Evolutionary conservation across 2,329 filamentous ascomycete genomes (phyloP).

Genomic region (Emmonsiellopsis sp.): DNA sequence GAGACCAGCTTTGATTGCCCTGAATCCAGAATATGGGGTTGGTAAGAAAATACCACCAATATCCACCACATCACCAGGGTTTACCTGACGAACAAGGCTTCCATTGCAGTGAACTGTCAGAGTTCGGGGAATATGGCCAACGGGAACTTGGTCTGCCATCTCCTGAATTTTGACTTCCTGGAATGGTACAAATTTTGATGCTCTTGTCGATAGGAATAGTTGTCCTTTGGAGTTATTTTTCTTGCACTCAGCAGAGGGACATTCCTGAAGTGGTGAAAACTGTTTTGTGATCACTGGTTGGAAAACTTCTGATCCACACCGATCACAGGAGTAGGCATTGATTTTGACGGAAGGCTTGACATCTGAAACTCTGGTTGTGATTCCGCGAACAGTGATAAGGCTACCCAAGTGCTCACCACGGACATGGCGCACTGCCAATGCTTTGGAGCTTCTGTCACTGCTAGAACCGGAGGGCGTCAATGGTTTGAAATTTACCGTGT

Average conservation of each 20-base stretch:
- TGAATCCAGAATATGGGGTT: slow-evolving; percentile 97
- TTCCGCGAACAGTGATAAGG: slow-evolving; percentile 88
- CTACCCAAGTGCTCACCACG: slow-evolving; percentile 86
- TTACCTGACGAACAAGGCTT: slow-evolving; percentile 73
- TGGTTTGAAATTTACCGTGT: slow-evolving; percentile 94
- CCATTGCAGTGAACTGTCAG: slow-evolving; percentile 86
- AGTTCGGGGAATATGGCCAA: slow-evolving; percentile 90
- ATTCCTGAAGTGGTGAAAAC: slow-evolving; percentile 77
- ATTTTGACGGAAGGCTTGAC: slow-evolving; percentile 97
- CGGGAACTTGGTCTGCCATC: slow-evolving; percentile 97
- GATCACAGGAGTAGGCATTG: slow-evolving; percentile 94
- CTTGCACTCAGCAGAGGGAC: slow-evolving; percentile 82
- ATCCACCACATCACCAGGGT: slow-evolving; percentile 89
- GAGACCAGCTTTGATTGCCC: slow-evolving; percentile 91
- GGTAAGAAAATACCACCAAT: slow-evolving; percentile 92
- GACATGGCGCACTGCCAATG: slow-evolving; percentile 84
- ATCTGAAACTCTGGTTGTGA: slow-evolving; percentile 89
- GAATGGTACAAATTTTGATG: slow-evolving; percentile 94
- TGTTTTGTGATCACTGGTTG: slow-evolving; percentile 88
- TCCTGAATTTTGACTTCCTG: slow-evolving; percentile 99
- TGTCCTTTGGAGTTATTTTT: slow-evolving; percentile 88
- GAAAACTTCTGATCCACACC: slow-evolving; percentile 94
- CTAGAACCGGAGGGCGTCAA: slow-evolving; percentile 62
- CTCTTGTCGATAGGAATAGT: slow-evolving; percentile 86
- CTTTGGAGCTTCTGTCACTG: slow-evolving; percentile 48